Evolutionary conservation across 768 basidiomycete species (phyloP).

Genomic region (Russula compacta): DNA sequence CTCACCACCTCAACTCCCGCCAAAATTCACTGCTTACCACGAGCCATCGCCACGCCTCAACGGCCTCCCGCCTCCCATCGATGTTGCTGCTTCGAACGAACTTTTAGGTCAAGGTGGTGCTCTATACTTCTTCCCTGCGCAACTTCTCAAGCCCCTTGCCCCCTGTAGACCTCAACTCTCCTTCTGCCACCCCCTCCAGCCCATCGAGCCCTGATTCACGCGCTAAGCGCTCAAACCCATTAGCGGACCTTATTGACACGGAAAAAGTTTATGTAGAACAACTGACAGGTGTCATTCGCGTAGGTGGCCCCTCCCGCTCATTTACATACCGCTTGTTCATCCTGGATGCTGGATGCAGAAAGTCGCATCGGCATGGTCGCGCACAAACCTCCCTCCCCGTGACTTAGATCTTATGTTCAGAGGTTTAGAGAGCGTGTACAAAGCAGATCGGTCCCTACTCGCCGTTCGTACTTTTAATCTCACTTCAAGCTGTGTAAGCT

Average conservation of each 20-base stretch:
- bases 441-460: slow-evolving; percentile 77
- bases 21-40: slow-evolving; percentile 19
- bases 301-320: slow-evolving; percentile 32
- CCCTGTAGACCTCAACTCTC: slow-evolving; percentile 8
- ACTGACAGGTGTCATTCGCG: slow-evolving; percentile 83
- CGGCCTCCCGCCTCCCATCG: slow-evolving; percentile 18
- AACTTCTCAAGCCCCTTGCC: not conserved
- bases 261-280: slow-evolving; percentile 90
- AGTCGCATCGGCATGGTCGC: slow-evolving; percentile 97
- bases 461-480: slow-evolving; percentile 38
- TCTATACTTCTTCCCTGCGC: not conserved
- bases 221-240: slow-evolving; percentile 65
- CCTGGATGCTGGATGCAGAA: slow-evolving; percentile 41
- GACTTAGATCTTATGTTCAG: slow-evolving; percentile 93
- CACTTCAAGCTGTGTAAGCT: not conserved
- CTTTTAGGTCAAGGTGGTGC: slow-evolving; percentile 5
- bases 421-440: slow-evolving; percentile 85
- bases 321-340: not conserved
- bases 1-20: not conserved
- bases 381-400: slow-evolving; percentile 85
- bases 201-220: slow-evolving; percentile 33
- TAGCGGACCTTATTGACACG: slow-evolving; percentile 88
- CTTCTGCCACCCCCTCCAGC: slow-evolving; percentile 14
- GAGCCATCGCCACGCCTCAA: not conserved
- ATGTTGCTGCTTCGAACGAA: slow-evolving; percentile 5